These are phyloP conservation scores for Syncephalis fuscata DNA, from an alignment of 371 early-diverging fungal species.

Conservation along the genomic window DNA sequence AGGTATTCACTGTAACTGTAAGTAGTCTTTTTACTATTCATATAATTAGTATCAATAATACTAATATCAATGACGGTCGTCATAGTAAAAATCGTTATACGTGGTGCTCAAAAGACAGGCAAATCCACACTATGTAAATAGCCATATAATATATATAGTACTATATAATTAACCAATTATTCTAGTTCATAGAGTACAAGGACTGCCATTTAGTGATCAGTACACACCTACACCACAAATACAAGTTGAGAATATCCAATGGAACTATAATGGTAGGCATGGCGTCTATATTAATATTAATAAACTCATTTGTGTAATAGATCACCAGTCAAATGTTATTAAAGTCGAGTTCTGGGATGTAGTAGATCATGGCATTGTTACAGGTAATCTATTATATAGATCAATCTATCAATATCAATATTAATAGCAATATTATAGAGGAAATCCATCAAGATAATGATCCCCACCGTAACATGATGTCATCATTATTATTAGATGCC, in stretches of 20 bases:
- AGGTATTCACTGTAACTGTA: slow-evolving; percentile 38
- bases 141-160: not conserved
- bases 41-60: not conserved
- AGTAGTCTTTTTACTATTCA: slow-evolving; percentile 1
- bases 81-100: slow-evolving; percentile 43
- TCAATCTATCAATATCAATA: not conserved
- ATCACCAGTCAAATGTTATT: slow-evolving; percentile 37
- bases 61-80: not conserved
- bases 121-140: slow-evolving; percentile 38
- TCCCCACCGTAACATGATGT: slow-evolving; percentile 1
- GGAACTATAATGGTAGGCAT: slow-evolving; percentile 35
- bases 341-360: slow-evolving; percentile 57
- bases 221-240: slow-evolving; percentile 41
- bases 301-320: not conserved
- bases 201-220: slow-evolving; percentile 22
- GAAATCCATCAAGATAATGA: slow-evolving; percentile 2
- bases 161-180: not conserved
- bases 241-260: slow-evolving; percentile 46
- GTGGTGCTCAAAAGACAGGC: slow-evolving; percentile 48
- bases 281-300: not conserved
- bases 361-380: slow-evolving; percentile 28
- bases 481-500: slow-evolving; percentile 26
- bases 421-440: slow-evolving; percentile 13
- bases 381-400: slow-evolving; percentile 6
- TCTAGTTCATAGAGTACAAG: slow-evolving; percentile 38